These are phyloP conservation scores for Suhomyces yuchorum DNA, from an alignment of 1,139 yeast species.

Conservation along the genomic window DNA sequence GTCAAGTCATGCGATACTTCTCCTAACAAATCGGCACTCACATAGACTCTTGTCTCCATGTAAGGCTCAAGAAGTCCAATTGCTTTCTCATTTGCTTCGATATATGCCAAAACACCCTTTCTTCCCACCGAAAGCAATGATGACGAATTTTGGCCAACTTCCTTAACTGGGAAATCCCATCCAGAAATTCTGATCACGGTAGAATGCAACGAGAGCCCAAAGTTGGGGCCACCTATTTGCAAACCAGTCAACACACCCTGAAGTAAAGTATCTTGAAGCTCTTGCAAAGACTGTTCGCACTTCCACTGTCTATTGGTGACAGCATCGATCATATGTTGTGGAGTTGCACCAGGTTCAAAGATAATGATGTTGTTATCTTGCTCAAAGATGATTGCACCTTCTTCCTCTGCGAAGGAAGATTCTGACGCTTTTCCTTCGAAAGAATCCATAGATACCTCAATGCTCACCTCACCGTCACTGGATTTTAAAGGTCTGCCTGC, in stretches of 20 bases:
- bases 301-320: conserved; percentile 52
- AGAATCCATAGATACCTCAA: conserved; percentile 53
- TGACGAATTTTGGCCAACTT: conserved; percentile 30
- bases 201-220: conserved; percentile 67
- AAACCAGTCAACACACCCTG: conserved; percentile 72
- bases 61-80: conserved; percentile 79
- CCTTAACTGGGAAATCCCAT: conserved; percentile 60
- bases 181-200: conserved; percentile 51
- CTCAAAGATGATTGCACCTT: conserved; percentile 38
- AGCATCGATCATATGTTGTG: conserved; percentile 30
- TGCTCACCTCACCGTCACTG: conserved; percentile 18
- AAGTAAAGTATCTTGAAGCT: conserved; percentile 53
- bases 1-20: conserved; percentile 74
- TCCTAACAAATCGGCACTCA: conserved; percentile 75
- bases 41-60: conserved; percentile 75
- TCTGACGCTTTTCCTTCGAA: conserved; percentile 49
- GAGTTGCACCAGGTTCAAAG: conserved; percentile 33
- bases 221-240: conserved; percentile 75
- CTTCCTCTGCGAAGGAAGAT: conserved; percentile 37
- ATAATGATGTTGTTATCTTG: conserved; percentile 43
- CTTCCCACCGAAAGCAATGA: conserved; percentile 35
- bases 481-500: conserved; percentile 15
- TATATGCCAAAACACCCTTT: conserved; percentile 41
- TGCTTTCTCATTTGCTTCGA: conserved; percentile 22
- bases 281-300: conserved; percentile 47